phyloP scores from a whole-genome alignment of 2,329 filamentous ascomycete species.

The Nannizziopsis arthrosporioides region DNA sequence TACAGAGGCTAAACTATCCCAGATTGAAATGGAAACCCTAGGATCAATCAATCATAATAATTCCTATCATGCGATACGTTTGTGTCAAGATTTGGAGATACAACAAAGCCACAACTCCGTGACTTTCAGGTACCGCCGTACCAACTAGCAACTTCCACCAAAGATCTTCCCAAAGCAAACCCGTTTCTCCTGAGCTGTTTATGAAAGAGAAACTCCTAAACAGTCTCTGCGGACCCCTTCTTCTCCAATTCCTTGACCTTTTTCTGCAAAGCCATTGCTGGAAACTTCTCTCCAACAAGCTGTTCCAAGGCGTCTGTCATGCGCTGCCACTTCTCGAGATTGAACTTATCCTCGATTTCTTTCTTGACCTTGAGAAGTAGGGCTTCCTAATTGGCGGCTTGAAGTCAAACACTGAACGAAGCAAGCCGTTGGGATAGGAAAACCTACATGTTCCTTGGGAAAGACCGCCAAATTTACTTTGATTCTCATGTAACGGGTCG shows the following conservation, averaged over 20 bases:
- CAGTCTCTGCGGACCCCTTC: constrained; percentile 8
- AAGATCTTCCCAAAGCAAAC: no score
- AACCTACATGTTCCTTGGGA: constrained; percentile 26
- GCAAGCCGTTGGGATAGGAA: background rate
- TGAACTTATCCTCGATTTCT: constrained; percentile 31
- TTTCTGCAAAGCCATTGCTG: constrained; percentile 26
- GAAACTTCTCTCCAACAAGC: constrained; percentile 25
- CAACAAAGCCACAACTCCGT: no score
- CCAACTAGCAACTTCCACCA: no score
- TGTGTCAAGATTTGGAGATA: no score
- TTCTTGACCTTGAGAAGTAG: constrained; percentile 28
- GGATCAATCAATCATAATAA: no score
- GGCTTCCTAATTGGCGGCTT: constrained; percentile 17
- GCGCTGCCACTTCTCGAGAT: constrained; percentile 30
- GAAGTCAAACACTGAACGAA: background rate
- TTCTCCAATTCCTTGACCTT: constrained; percentile 32
- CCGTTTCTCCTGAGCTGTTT: no score
- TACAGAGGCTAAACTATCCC: no score
- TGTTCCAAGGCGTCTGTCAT: constrained; percentile 26
- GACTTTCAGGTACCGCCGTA: no score
- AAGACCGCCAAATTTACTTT: constrained; percentile 32
- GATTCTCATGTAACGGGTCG: constrained; percentile 29
- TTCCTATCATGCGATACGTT: no score
- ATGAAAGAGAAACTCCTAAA: no score
- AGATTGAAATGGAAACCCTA: no score